phyloP scores from a whole-genome alignment of 2,329 filamentous ascomycete species.

The Chaetomiaceae sp. region DNA sequence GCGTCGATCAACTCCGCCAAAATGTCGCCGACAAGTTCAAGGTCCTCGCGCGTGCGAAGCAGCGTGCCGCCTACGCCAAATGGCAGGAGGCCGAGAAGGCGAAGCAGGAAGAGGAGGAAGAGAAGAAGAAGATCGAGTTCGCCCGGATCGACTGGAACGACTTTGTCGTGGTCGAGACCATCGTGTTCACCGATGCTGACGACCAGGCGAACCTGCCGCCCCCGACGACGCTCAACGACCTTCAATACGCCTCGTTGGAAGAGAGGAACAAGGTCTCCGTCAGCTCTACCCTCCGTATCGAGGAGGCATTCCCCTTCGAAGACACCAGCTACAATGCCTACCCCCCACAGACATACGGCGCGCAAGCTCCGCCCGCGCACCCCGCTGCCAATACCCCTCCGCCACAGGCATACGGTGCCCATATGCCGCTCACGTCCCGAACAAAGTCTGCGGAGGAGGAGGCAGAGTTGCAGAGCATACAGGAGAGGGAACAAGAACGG shows the following conservation, averaged over 20 bases:
- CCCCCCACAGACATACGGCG: conserved; percentile 40
- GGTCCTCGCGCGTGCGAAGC: conserved; percentile 72
- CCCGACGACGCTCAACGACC: conserved; percentile 81
- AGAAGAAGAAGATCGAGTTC: conserved; percentile 70
- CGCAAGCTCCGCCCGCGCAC: conserved; percentile 40
- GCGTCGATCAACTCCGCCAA: conserved; percentile 65
- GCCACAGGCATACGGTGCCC: conserved; percentile 30
- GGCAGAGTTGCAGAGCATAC: conserved; percentile 59
- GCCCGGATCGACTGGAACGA: conserved; percentile 97
- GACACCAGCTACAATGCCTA: conserved; percentile 55
- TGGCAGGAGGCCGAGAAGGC: conserved; percentile 79
- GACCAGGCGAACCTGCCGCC: conserved; percentile 81
- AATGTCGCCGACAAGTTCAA: conserved; percentile 77
- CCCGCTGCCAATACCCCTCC: conserved; percentile 36
- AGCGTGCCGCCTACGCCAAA: conserved; percentile 82
- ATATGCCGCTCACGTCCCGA: conserved; percentile 31
- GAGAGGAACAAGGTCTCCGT: conserved; percentile 91
- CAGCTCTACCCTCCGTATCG: conserved; percentile 74
- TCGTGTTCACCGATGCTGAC: conserved; percentile 84
- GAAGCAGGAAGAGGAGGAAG: conserved; percentile 82
- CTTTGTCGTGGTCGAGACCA: conserved; percentile 92
- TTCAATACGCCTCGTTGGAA: conserved; percentile 91
- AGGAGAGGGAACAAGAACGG: conserved; percentile 56
- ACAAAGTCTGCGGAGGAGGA: conserved; percentile 47
- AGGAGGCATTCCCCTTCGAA: conserved; percentile 88